Evolutionary conservation across 176 grass and related monocot species (phyloP).

Genomic region (Pontederia crassipes): DNA sequence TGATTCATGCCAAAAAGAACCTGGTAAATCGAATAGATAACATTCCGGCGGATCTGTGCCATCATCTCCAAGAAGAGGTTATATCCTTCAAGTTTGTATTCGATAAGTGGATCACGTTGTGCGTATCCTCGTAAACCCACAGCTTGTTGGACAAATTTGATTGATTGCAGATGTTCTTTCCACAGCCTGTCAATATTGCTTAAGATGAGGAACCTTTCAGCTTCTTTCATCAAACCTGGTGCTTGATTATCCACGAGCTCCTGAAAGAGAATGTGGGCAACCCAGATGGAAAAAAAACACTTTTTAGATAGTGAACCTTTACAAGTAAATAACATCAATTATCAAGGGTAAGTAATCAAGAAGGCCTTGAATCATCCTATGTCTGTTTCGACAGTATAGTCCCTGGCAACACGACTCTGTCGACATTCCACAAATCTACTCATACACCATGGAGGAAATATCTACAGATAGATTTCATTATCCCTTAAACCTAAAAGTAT

Average conservation of each 20-base stretch:
- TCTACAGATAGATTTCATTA: too few species aligned
- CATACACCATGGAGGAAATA: too few species aligned
- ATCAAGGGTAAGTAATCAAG: too few species aligned
- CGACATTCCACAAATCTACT: too few species aligned
- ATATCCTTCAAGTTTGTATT: slow-evolving; percentile 97
- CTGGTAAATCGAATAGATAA: slow-evolving; percentile 98
- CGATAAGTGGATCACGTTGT: slow-evolving; percentile 89
- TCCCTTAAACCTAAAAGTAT: too few species aligned
- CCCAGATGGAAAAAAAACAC: too few species aligned
- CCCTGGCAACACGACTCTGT: too few species aligned
- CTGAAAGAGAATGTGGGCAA: slow-evolving; percentile 21
- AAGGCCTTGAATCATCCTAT: too few species aligned
- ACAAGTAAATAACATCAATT: too few species aligned
- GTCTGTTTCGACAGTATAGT: too few species aligned
- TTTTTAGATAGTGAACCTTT: too few species aligned
- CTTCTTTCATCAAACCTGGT: slow-evolving; percentile 91
- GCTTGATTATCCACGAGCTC: slow-evolving; percentile 84
- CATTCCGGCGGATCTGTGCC: slow-evolving; percentile 95
- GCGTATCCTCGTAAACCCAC: slow-evolving; percentile 97
- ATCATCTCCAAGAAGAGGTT: slow-evolving; percentile 99
- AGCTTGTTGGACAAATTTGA: slow-evolving; percentile 98
- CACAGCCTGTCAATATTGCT: slow-evolving; percentile 98
- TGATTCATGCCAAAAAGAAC: slow-evolving; percentile 20
- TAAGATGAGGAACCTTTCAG: slow-evolving; percentile 85
- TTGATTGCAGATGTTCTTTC: slow-evolving; percentile 94